Percentiles rank a stretch among this genome's conserved stretches.
These are phyloP conservation scores for Fraxinus floribunda DNA, from an alignment of 305 asterid genomes.

Conservation along the genomic window DNA sequence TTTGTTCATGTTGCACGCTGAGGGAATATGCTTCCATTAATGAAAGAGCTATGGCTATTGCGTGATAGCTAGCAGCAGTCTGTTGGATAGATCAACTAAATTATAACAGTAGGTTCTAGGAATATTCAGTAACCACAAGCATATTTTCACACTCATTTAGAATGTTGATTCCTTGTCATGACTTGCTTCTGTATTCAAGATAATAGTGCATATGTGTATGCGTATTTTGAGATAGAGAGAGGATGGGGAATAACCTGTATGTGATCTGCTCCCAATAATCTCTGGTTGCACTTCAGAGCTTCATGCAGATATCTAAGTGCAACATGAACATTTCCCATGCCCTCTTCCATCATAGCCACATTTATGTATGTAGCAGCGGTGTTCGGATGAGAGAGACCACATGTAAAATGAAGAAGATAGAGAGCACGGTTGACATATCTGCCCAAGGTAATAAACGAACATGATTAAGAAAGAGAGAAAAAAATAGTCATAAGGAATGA, in stretches of 20 bases:
- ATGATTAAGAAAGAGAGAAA: conserved; percentile 12
- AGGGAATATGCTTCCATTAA: conserved; percentile 98
- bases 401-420: conserved; percentile 94
- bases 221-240: conserved; percentile 24
- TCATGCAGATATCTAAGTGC: conserved; percentile 99
- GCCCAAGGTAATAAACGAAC: conserved; percentile 36
- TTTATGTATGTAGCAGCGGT: conserved; percentile 99
- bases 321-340: conserved; percentile 98
- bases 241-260: conserved; percentile 65
- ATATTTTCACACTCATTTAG: conserved; percentile 15
- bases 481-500: neutral
- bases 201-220: neutral
- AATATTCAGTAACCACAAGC: conserved; percentile 24
- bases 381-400: conserved; percentile 99
- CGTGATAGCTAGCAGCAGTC: conserved; percentile 99
- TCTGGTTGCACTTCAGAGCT: conserved; percentile 96
- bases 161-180: conserved; percentile 9
- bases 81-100: conserved; percentile 38
- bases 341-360: conserved; percentile 99
- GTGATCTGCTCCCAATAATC: conserved; percentile 93
- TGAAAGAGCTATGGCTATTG: conserved; percentile 99
- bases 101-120: conserved; percentile 16
- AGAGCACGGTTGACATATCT: conserved; percentile 98
- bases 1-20: conserved; percentile 98
- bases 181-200: conserved; percentile 17